Evolutionary conservation across 352 stramenopile genomes (phyloP), one percentile per base, ranked within the genome.

Genomic region (Phytophthora crassamura): DNA sequence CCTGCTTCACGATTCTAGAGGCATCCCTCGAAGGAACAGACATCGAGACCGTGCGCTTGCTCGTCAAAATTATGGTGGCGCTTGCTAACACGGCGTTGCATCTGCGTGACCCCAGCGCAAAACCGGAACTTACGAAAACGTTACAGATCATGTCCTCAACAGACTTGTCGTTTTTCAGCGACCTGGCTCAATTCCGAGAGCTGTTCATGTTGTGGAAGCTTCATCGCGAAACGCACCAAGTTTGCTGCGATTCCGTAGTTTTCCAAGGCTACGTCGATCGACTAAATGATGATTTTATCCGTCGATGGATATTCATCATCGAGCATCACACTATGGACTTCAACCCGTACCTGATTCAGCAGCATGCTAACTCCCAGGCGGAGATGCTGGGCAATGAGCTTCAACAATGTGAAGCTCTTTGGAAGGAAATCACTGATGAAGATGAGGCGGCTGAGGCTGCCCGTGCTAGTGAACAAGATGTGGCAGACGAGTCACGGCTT

Each of bases 111-210:
- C 35, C 49, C n/a, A 65, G 36, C 18, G 39, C 59, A 5, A 58
- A 45, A 20, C 56, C 63, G n/a, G 65, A 84, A 28, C 56, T 90
- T 14, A 75, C 64, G 14, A 94, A 94, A 61, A 89, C 74, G 3
- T 59, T 94, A 3, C 82, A 94, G 55, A 94, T 94, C 51, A 89
- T 94, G 20, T 71, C 86, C 1, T 92, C 83, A 28, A 94, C 86
- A 7, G 82, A 94, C 33, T 57, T 90, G 7, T 62, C 65, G 3
- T 92, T 91, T 41, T 94, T 90, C 38, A 58, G 54, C 5, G 77
- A 91, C 5, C 39, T 75, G 7, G 56, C 67, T 16, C 80, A 94
- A 57, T 69, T 89, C 50, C 71, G 82, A 8, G 83, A 94, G 36
- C 71, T 94, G 7, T 65, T 76, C 14, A 73, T 74, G 15, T 65